phyloP scores from a whole-genome alignment of 2,329 filamentous ascomycete species.

The Neonectria magnoliae region DNA sequence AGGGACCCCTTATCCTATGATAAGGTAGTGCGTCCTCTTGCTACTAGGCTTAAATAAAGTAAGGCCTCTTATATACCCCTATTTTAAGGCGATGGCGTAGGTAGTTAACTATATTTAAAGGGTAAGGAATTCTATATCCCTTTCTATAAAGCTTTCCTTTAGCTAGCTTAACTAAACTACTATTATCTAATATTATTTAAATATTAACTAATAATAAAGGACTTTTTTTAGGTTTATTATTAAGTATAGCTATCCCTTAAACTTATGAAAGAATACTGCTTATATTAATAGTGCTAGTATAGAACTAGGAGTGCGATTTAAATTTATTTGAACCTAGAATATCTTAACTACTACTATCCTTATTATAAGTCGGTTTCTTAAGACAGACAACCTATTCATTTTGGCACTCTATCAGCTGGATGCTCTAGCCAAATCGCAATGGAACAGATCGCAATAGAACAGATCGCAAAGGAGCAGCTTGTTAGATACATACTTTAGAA shows the following conservation, averaged over 20 bases:
- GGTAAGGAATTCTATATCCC: not conserved
- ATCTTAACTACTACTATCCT: not conserved
- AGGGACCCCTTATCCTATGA: not conserved
- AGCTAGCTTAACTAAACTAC: not conserved
- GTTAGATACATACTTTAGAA: not conserved
- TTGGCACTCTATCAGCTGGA: not conserved
- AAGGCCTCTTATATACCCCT: not conserved
- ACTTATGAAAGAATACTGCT: not conserved
- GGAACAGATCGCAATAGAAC: not conserved
- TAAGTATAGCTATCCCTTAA: not conserved
- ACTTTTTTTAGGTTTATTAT: not conserved
- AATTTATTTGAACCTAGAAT: not conserved
- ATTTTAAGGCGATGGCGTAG: not conserved
- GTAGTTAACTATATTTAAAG: not conserved
- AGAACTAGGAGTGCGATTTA: not conserved
- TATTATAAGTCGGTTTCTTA: not conserved
- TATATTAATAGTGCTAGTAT: slow-evolving; percentile 1
- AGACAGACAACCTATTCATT: not conserved
- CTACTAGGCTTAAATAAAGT: not conserved
- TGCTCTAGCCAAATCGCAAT: too few relatives aligned
- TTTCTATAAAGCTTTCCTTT: not conserved
- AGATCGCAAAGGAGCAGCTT: not conserved
- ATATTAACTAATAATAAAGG: not conserved
- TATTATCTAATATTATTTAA: too few relatives aligned
- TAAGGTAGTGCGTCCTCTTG: not conserved